Base-by-base conservation (phyloP, 139 green algal genomes). In the Chlorella sorokiniana region DNA sequence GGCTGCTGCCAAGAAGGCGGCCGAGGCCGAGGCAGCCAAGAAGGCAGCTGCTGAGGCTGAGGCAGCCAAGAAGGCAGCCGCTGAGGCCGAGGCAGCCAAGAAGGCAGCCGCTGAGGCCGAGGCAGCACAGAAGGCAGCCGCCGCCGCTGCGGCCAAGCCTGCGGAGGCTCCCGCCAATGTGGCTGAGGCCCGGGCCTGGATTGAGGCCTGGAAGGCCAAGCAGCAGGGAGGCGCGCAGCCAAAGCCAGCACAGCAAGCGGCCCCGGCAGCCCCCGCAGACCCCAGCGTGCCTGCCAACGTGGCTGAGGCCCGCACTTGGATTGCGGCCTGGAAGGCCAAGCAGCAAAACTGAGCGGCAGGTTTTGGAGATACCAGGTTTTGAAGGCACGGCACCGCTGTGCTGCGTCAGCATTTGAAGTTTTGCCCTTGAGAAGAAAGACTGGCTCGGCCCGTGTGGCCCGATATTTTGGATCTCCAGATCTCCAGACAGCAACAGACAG, bases 181-280 rank as follows among this genome's bases (percentile, higher is more conserved):
- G 22, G 67, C 70, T 6, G 83, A 89, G 44, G 88, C 88, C 11
- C 80, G 83, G 18, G 83, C 76, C 5, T 91, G 88, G 88, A 90
- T 91, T 29, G 65, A 68, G 29, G 38, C 65, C 6, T 91, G 88
- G 88, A 81, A 68, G 41, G 45, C 81, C 35, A 83, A 81, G 74
- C 71, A 78, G 76, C 41, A 40, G 41, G 41, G 68, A 23, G 41
- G 68, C 40, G n/a, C n/a, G 31, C 56, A 65, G 56, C 56, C 29
- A 22, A 51, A 69, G 62, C 31, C 62, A 16, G 62, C 62, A 69
- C 62, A 72, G 65, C 65, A n/a, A 37, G 40, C 61, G 22, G 52
- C 52, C 35, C 42, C 70, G 20, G 42, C 56, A 48, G 45, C 42
- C 41, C 27, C 76, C n/a, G 73, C 48, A 48, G 82, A 23, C 22